Conservation (phyloP, 768 basidiomycete genomes). For the Leccinum uliginosum region DNA sequence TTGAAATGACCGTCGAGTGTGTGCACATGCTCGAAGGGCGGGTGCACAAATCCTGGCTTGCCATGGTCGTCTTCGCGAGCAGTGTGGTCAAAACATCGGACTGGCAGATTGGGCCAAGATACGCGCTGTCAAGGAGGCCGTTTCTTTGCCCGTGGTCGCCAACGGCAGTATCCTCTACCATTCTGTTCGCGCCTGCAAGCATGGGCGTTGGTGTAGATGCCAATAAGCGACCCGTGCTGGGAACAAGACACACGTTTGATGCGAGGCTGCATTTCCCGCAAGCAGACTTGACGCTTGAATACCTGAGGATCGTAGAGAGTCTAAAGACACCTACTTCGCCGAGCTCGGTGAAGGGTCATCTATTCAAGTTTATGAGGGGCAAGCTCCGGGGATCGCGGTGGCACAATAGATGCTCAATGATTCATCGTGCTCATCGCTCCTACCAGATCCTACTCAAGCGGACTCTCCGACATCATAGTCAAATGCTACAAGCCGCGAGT, state of each 20-base stretch:
- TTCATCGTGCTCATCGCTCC: too few species aligned
- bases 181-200: slow-evolving; percentile 51
- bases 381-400: too few species aligned
- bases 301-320: slow-evolving; percentile 71
- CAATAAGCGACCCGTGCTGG: neutral
- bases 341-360: slow-evolving; percentile 84
- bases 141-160: slow-evolving; percentile 90
- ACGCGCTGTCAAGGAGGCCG: slow-evolving; percentile 83
- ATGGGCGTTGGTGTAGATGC: slow-evolving; percentile 13
- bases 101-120: slow-evolving; percentile 90
- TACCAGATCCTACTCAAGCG: too few species aligned
- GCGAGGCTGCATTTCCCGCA: slow-evolving; percentile 50
- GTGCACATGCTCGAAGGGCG: slow-evolving; percentile 94
- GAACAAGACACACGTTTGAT: slow-evolving; percentile 23
- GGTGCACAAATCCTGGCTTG: slow-evolving; percentile 95
- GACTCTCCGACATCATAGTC: too few species aligned
- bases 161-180: slow-evolving; percentile 93
- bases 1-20: slow-evolving; percentile 88
- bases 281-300: slow-evolving; percentile 75
- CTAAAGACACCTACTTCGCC: slow-evolving; percentile 61
- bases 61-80: slow-evolving; percentile 88
- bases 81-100: slow-evolving; percentile 83
- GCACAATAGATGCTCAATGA: too few species aligned
- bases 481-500: too few species aligned
- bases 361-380: slow-evolving; percentile 98